These are phyloP conservation scores for Phalaenopsis hybrid DNA, from an alignment of 116 monocot species.

Conservation along the genomic window DNA sequence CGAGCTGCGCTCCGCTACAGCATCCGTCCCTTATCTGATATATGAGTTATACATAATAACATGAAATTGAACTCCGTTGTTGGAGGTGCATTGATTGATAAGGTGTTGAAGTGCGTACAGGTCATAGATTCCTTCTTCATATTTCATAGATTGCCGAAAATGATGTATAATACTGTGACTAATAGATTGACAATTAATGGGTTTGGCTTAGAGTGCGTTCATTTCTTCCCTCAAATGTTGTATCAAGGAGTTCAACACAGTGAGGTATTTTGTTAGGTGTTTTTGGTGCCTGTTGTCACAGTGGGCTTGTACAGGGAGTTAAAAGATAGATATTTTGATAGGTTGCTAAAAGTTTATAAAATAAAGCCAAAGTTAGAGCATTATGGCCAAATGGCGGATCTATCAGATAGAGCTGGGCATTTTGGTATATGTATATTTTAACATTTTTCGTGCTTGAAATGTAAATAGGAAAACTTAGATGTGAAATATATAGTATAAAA, in stretches of 20 bases:
- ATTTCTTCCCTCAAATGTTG: slow-evolving; percentile 23
- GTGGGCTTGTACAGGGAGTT: not conserved
- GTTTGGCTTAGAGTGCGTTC: slow-evolving; percentile 6
- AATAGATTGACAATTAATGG: slow-evolving; percentile 25
- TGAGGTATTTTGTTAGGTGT: slow-evolving; percentile 33
- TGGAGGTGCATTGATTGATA: slow-evolving; percentile 30
- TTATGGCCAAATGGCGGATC: slow-evolving; percentile 23
- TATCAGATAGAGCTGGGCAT: slow-evolving; percentile 22
- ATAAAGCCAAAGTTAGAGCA: slow-evolving; percentile 20
- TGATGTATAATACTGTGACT: slow-evolving; percentile 25
- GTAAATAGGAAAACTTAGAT: too few relatives aligned
- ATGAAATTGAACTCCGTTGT: slow-evolving; percentile 6
- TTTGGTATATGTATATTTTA: too few relatives aligned
- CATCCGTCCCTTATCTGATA: too few relatives aligned
- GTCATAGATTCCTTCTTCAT: slow-evolving; percentile 17
- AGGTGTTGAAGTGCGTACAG: slow-evolving; percentile 31
- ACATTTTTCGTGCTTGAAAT: too few relatives aligned
- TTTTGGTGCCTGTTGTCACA: slow-evolving; percentile 26
- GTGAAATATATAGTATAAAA: too few relatives aligned
- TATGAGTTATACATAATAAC: too few relatives aligned
- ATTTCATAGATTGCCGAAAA: slow-evolving; percentile 15
- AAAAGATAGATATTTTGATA: not conserved
- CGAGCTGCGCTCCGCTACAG: too few relatives aligned
- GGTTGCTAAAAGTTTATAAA: slow-evolving; percentile 12
- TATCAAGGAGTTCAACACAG: slow-evolving; percentile 10